These are phyloP conservation scores for Pythium angustatum DNA, from an alignment of 352 stramenopile species.

Conservation along the genomic window DNA sequence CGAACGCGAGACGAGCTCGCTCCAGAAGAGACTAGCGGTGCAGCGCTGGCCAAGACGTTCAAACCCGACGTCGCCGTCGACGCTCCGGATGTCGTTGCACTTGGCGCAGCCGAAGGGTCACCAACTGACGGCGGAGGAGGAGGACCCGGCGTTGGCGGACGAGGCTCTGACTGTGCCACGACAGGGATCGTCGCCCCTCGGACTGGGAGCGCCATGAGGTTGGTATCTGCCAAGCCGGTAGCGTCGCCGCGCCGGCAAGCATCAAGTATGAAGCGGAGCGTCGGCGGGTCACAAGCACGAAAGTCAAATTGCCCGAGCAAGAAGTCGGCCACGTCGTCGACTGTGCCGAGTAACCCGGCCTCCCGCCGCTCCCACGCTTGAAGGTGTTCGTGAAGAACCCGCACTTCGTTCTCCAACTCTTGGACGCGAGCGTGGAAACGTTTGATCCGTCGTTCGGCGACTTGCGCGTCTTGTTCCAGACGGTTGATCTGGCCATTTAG, in stretches of 20 bases:
- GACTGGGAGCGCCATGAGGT: not conserved
- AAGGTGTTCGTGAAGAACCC: not conserved
- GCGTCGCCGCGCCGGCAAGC: not conserved
- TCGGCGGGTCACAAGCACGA: not conserved
- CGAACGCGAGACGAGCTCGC: no score
- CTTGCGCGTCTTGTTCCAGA: no score
- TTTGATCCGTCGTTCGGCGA: not conserved
- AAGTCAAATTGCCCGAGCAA: not conserved
- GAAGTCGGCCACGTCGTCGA: not conserved
- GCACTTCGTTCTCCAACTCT: no score
- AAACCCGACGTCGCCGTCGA: not conserved
- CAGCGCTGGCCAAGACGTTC: not conserved
- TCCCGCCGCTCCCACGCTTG: not conserved
- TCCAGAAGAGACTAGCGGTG: no score
- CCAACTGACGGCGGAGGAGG: no score
- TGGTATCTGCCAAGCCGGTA: not conserved
- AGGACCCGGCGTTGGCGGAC: no score
- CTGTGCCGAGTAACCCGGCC: not conserved
- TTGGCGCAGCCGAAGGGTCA: no score
- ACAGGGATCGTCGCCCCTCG: not conserved
- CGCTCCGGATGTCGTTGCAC: not conserved
- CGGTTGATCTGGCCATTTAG: no score
- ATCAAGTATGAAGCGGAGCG: not conserved
- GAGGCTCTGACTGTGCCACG: not conserved
- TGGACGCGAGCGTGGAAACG: not conserved